These are phyloP conservation scores for Boletus patriciae DNA, from an alignment of 768 basidiomycete species.

Conservation along the genomic window DNA sequence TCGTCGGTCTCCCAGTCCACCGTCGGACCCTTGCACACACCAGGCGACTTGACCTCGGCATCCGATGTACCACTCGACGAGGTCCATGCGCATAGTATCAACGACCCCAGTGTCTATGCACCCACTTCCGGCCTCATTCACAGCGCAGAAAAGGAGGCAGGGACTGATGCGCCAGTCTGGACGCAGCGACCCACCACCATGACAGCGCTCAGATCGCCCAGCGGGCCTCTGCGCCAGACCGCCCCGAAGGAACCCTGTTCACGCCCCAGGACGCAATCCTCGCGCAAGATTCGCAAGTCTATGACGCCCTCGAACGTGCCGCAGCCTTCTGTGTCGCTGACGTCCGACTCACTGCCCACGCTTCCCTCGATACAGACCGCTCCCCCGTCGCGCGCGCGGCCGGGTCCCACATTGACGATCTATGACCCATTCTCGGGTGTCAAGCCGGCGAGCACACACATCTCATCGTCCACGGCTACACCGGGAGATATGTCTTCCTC, in stretches of 20 bases:
- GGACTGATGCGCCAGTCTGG: conserved; percentile 6
- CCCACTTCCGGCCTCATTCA: conserved; percentile 19
- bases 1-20: conserved; percentile 21
- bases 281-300: conserved; percentile 38
- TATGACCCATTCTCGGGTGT: conserved; percentile 37
- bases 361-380: conserved; percentile 6
- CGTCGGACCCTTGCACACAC: conserved; percentile 14
- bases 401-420: conserved; percentile 17
- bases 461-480: conserved; percentile 3
- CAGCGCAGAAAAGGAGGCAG: conserved; percentile 11
- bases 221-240: background rate
- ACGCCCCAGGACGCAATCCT: conserved; percentile 67
- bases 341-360: conserved; percentile 16
- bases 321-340: conserved; percentile 16
- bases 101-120: conserved; percentile 25
- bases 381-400: background rate
- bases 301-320: conserved; percentile 1
- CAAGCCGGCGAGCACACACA: conserved; percentile 16
- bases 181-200: conserved; percentile 1
- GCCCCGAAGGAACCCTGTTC: conserved; percentile 13
- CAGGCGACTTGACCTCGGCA: conserved; percentile 14
- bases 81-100: conserved; percentile 24
- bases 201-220: background rate
- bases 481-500: conserved; percentile 7
- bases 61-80: conserved; percentile 26